Conservation (phyloP, 352 stramenopile genomes). For the Globisporangium viniferum region DNA sequence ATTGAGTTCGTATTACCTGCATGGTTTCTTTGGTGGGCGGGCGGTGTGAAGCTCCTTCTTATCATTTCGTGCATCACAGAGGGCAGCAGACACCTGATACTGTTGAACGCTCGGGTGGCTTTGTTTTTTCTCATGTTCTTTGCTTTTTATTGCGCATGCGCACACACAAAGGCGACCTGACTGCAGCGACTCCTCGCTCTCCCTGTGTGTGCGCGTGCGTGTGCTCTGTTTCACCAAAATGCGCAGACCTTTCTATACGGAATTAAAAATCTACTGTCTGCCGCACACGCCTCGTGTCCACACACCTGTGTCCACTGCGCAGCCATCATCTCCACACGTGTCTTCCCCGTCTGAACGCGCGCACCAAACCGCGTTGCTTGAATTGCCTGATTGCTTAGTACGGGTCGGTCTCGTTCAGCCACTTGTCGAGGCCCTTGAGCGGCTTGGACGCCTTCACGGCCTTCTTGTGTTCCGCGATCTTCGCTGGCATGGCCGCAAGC, state of each 20-base stretch:
- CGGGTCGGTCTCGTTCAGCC: constrained; percentile 79
- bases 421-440: constrained; percentile 86
- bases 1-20: not conserved
- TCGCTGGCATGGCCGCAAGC: constrained; percentile 74
- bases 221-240: not conserved
- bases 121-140: not conserved
- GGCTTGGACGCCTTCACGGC: constrained; percentile 76
- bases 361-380: not conserved
- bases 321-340: not conserved
- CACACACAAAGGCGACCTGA: not conserved
- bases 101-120: not conserved
- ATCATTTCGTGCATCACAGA: not conserved
- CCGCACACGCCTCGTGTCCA: not conserved
- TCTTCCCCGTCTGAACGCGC: not conserved
- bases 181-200: not conserved
- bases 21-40: not conserved
- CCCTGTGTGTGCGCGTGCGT: not conserved
- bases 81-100: not conserved
- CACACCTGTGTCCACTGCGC: not conserved
- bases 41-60: not conserved
- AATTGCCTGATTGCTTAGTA: constrained; percentile 43
- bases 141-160: not conserved
- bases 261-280: constrained; percentile 14
- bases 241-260: constrained; percentile 9
- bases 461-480: constrained; percentile 88